These are phyloP conservation scores for Esteya vermicola DNA, from an alignment of 2,329 filamentous ascomycete species.

Conservation along the genomic window DNA sequence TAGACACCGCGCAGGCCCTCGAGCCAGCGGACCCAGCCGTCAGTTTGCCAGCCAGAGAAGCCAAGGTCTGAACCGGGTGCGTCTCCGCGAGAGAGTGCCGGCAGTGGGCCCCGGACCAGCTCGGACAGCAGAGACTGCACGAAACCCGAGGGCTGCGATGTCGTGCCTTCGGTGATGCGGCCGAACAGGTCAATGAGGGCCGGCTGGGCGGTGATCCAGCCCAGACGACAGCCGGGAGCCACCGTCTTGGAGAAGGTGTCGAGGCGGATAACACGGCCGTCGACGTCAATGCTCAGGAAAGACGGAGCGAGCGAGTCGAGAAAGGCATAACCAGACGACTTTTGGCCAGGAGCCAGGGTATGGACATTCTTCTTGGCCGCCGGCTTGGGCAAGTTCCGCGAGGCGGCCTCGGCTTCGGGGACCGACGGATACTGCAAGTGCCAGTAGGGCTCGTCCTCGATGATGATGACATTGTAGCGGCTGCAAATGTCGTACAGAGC, in stretches of 20 bases:
- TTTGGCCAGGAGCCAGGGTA: slow-evolving; percentile 15
- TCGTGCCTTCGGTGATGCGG: slow-evolving; percentile 63
- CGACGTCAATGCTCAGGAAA: slow-evolving; percentile 65
- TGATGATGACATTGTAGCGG: slow-evolving; percentile 76
- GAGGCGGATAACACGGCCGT: slow-evolving; percentile 76
- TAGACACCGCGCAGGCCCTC: slow-evolving; percentile 72
- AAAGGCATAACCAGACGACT: slow-evolving; percentile 54
- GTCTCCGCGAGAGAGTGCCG: slow-evolving; percentile 17
- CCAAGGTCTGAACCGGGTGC: slow-evolving; percentile 2
- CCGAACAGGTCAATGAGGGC: slow-evolving; percentile 53
- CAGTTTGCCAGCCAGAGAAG: slow-evolving; percentile 56
- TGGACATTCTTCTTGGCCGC: slow-evolving; percentile 11
- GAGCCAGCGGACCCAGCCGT: slow-evolving; percentile 86
- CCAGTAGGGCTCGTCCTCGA: slow-evolving; percentile 95
- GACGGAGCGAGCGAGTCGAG: slow-evolving; percentile 74
- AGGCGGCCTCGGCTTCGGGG: slow-evolving; percentile 33
- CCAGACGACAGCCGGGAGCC: slow-evolving; percentile 76
- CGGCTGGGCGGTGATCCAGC: slow-evolving; percentile 82
- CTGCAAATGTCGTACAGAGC: slow-evolving; percentile 70
- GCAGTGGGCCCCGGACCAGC: slow-evolving; percentile 58
- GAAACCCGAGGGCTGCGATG: slow-evolving; percentile 79
- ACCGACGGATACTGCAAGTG: slow-evolving; percentile 79
- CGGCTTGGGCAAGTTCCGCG: slow-evolving; percentile 22
- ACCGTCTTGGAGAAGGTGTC: slow-evolving; percentile 94
- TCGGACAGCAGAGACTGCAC: slow-evolving; percentile 73